Percentiles rank a stretch among this genome's conserved stretches.
phyloP scores from a whole-genome alignment of 2,329 filamentous ascomycete species.

The Pseudogymnoascus sp. region DNA sequence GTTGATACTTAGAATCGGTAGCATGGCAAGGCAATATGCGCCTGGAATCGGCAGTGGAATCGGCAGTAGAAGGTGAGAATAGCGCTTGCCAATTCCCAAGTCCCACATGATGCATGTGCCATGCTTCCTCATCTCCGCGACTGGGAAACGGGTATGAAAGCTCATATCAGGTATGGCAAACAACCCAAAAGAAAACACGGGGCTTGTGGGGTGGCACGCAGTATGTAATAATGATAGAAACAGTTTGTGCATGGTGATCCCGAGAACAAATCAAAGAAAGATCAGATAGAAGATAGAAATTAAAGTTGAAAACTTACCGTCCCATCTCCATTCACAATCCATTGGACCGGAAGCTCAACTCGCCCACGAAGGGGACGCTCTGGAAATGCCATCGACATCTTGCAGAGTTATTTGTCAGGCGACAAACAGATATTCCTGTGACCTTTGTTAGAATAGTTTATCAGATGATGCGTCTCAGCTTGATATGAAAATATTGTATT shows the following conservation, averaged over 20 bases:
- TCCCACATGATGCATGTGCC: not conserved
- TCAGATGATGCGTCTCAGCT: not conserved
- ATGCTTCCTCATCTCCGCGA: not conserved
- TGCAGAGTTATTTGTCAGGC: not conserved
- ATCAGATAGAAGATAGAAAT: not conserved
- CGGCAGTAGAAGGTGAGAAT: not conserved
- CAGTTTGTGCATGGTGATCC: not conserved
- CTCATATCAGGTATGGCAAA: not conserved
- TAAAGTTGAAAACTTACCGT: not conserved
- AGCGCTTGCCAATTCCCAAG: not conserved
- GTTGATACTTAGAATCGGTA: not conserved
- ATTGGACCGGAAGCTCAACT: not conserved
- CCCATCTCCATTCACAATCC: not conserved
- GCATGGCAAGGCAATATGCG: not conserved
- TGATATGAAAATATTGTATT: not conserved
- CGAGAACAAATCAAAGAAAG: not conserved
- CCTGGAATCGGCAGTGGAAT: not conserved
- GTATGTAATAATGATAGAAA: not conserved
- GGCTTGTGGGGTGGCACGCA: not conserved
- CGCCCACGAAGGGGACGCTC: conserved; percentile 9
- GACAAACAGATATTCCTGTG: not conserved
- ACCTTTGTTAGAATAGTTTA: not conserved
- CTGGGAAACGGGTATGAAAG: not conserved
- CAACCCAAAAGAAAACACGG: not conserved
- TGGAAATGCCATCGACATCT: not conserved